These are phyloP conservation scores for Calonectria pseudoreteaudii DNA, from an alignment of 2,329 filamentous ascomycete species.

Conservation along the genomic window DNA sequence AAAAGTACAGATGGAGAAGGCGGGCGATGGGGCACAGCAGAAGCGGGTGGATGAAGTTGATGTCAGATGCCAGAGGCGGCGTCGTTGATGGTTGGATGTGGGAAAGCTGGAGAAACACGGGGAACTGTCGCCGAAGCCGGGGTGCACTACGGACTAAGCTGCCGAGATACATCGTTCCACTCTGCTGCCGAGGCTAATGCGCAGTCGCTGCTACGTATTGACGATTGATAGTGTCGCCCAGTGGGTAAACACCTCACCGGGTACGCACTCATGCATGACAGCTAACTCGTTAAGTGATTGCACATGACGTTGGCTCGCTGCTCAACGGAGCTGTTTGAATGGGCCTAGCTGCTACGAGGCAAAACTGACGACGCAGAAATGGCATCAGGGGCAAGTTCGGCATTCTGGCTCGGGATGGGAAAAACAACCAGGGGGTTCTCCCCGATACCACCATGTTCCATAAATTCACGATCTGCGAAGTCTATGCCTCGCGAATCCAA, in stretches of 20 bases:
- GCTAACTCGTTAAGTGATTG: neutral
- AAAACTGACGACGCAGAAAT: constrained; percentile 10
- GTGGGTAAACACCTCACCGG: constrained; percentile 2
- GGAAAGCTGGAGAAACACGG: constrained; percentile 46
- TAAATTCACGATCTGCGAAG: neutral
- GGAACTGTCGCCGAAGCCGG: constrained; percentile 40
- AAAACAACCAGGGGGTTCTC: constrained; percentile 26
- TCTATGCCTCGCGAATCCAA: constrained; percentile 16
- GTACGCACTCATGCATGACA: neutral
- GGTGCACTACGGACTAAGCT: constrained; percentile 21
- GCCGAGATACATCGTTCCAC: constrained; percentile 31
- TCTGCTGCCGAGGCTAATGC: constrained; percentile 40
- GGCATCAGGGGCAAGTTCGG: constrained; percentile 14
- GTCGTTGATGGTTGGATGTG: constrained; percentile 21
- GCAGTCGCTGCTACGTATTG: neutral
- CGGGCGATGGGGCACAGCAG: constrained; percentile 12
- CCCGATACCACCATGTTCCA: constrained; percentile 23
- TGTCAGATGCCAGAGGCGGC: constrained; percentile 38
- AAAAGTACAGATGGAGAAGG: constrained; percentile 11
- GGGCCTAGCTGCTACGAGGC: constrained; percentile 4
- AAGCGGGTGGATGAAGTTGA: constrained; percentile 25
- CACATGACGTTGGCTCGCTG: constrained; percentile 12
- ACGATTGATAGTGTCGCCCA: neutral
- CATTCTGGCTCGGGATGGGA: constrained; percentile 17
- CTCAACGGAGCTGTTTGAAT: neutral